Evolutionary conservation across 352 stramenopile species (phyloP).

Genomic region (Phytophthora sp.): DNA sequence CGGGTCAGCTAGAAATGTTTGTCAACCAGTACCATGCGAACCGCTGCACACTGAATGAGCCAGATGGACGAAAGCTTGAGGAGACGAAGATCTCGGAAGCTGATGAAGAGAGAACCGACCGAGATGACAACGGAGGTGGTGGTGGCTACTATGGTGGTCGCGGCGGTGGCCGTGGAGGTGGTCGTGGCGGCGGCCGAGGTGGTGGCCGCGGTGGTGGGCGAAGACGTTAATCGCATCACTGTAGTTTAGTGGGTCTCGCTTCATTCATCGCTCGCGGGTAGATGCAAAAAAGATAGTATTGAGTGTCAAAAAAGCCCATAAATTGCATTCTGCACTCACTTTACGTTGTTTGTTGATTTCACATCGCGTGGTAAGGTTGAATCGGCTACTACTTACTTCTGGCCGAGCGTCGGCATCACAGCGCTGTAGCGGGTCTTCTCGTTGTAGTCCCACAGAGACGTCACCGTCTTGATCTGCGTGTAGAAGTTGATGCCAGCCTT

Average conservation of each 20-base stretch:
- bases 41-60: slow-evolving; percentile 57
- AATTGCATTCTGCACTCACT: slow-evolving; percentile 5
- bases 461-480: slow-evolving; percentile 98
- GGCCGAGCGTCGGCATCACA: slow-evolving; percentile 92
- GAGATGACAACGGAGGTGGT: slow-evolving; percentile 29
- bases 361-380: too few species aligned
- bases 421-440: slow-evolving; percentile 89
- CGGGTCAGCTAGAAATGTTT: slow-evolving; percentile 76
- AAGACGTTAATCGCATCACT: slow-evolving; percentile 28
- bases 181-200: slow-evolving; percentile 31
- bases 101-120: slow-evolving; percentile 75
- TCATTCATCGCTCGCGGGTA: too few species aligned
- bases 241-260: too few species aligned
- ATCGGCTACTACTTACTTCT: too few species aligned
- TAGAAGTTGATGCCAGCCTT: slow-evolving; percentile 97
- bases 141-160: slow-evolving; percentile 1
- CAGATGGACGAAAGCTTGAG: slow-evolving; percentile 68
- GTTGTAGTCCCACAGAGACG: slow-evolving; percentile 95
- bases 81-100: slow-evolving; percentile 68
- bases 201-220: slow-evolving; percentile 35
- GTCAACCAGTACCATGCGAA: slow-evolving; percentile 75
- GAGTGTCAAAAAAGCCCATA: too few species aligned
- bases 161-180: slow-evolving; percentile 22
- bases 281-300: too few species aligned
- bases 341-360: too few species aligned